Percentiles rank a stretch among this genome's conserved stretches.
Conservation (phyloP, 2,329 filamentous ascomycete genomes). For the Trichoderma hamatum region DNA sequence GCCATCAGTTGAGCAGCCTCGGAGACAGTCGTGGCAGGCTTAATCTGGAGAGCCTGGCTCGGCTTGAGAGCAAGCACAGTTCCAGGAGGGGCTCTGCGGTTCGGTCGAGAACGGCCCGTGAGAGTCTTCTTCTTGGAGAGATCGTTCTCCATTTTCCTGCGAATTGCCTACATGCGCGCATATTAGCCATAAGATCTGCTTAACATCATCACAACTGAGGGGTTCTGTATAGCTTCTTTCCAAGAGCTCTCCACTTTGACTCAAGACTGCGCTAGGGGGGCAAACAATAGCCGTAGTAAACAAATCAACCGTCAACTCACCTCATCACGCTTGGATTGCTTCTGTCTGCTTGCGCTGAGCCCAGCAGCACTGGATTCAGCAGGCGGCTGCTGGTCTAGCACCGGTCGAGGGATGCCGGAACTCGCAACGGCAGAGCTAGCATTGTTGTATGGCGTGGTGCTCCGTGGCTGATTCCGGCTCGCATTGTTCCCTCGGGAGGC, state of each 20-base stretch:
- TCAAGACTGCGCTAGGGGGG: background rate
- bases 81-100: conserved; percentile 91
- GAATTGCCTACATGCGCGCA: conserved; percentile 73
- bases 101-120: conserved; percentile 75
- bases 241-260: conserved; percentile 2
- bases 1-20: conserved; percentile 99
- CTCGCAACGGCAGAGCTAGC: conserved; percentile 50
- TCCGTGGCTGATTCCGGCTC: conserved; percentile 60
- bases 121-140: conserved; percentile 95
- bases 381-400: conserved; percentile 66
- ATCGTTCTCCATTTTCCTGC: conserved; percentile 94
- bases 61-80: conserved; percentile 95
- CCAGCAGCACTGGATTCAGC: conserved; percentile 60
- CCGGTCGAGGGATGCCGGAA: conserved; percentile 73
- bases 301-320: conserved; percentile 57
- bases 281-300: background rate
- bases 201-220: conserved; percentile 19
- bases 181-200: conserved; percentile 26
- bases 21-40: conserved; percentile 88
- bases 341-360: conserved; percentile 90
- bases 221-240: background rate
- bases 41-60: conserved; percentile 95
- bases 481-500: conserved; percentile 70
- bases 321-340: conserved; percentile 98
- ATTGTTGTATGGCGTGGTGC: conserved; percentile 61